Evolutionary conservation across 164 flowering plant species (phyloP), one percentile per base, ranked within the genome.

Genomic region (Hamamelis virginiana): DNA sequence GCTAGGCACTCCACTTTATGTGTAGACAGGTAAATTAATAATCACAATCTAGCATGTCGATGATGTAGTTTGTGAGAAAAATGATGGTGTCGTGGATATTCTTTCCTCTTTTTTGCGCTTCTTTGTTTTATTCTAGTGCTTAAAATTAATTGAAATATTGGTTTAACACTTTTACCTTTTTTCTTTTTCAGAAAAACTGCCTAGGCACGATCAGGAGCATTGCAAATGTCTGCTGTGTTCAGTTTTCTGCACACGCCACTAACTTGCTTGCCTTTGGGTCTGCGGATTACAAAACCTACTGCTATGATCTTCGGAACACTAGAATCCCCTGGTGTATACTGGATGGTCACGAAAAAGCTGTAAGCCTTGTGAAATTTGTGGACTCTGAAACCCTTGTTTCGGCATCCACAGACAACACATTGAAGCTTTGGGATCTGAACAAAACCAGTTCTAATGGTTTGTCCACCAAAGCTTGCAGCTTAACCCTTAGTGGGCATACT

Each of bases 171-270:
- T 66, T 58, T 52, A 15, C 66, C 26, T 8, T 59, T 21, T 5
- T 21, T 52, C 59, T 61, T 64, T 47, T 82, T 76, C 97, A 96
- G 98, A 83, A 69, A 72, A 88, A 81, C 65, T 82, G 89, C 76
- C 72, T 85, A 51, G 78, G 87, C 68, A 87, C 97, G 33, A 88
- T 96, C 69, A 79, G 80, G 79, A 96, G 80, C 76, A 77, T 70
- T 68, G 98, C 98, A 62, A 96, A 90, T 80, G 87, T 91, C 15
- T 96, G 99, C 81, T 90, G 94, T 72, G 97, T 96, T 66, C 98
- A 93, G 80, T 93, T 93, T 81, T 93, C 98, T 62, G 60, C 94
- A 71, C 80, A 88, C 62, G 88, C 95, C 48, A 50, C 84, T 59
- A 84, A 93, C 78, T 76, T 91, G 69, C 76, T 96, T 77, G 88